Evolutionary conservation across 1,139 yeast species (phyloP), one percentile per base, ranked within the genome.

Genomic region (Blastobotrys malaysiensis): DNA sequence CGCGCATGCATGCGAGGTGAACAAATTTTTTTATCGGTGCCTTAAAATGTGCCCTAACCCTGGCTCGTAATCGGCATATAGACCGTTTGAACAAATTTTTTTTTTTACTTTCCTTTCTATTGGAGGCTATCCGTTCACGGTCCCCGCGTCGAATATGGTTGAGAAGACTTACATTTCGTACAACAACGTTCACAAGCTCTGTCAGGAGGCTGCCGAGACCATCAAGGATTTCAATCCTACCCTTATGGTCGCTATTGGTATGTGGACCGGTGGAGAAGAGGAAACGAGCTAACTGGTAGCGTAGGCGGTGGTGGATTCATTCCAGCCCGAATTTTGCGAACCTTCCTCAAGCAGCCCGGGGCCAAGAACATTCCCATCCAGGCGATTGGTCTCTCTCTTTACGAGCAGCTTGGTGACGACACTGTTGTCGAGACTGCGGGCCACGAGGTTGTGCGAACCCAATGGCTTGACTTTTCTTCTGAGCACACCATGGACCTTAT

Each of bases 271-370:
- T 9, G n/a, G 9, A 43, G 18, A 13, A n/a, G 18, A 21, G 13
- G 50, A 31, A 9, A 26, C 13, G 16, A 31, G 46, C 52, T 50
- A 45, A 52, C 52, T 22, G n/a, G 18, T 11, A 3, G 39, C 39
- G 7, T 18, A 59, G 74, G 87, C 66, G 96, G 96, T 59, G 96
- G 98, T 65, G 98, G 98, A 5, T 87, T 91, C 72, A 91, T 91
- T 59, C 98, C 98, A 16, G 97, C 98, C 26, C 82, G 98, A 69
- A 91, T 91, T 74, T 80, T 91, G 65, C 82, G 98, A 71, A 84
- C 97, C 0, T 91, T 91, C 73, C 77, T 91, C 65, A 90, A 89
- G 72, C 84, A 84, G 60, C 87, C 86, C 53, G 96, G 95, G 56
- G 80, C 86, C 61, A 90, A 93, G 64, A 90, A 89, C 70, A 88